phyloP scores from a whole-genome alignment of 192 early-diverging fungal genomes.

The Allomyces arbusculus region DNA sequence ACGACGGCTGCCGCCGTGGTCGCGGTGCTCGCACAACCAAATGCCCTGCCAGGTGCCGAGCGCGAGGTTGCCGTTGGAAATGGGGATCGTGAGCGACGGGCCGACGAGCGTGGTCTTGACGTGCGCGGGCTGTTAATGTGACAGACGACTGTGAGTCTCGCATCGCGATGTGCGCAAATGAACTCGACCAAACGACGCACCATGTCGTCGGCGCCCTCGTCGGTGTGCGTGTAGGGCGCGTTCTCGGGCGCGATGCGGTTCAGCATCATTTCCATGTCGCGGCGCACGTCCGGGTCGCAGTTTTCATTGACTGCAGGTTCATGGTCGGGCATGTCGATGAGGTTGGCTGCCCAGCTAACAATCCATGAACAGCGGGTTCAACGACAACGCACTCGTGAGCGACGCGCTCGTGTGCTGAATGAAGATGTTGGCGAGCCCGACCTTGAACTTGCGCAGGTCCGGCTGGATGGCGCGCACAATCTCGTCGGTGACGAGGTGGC shows the following conservation, averaged over 20 bases:
- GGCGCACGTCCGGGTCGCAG: conserved; percentile 48
- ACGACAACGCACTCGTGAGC: conserved; percentile 16
- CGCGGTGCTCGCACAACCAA: conserved; percentile 54
- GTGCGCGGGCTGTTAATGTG: conserved; percentile 43
- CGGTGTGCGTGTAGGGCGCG: conserved; percentile 55
- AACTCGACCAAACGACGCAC: conserved; percentile 8
- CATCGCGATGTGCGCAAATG: neutral
- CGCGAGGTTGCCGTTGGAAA: conserved; percentile 52
- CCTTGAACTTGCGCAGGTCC: conserved; percentile 39
- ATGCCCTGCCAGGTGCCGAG: conserved; percentile 76
- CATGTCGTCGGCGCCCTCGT: conserved; percentile 80
- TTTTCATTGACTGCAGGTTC: conserved; percentile 51
- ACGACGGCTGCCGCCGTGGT: conserved; percentile 29
- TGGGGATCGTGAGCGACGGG: conserved; percentile 65
- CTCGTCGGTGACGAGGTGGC: conserved; percentile 56
- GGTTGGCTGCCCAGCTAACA: too few relatives aligned
- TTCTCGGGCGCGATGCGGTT: conserved; percentile 65
- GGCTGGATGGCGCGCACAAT: conserved; percentile 30
- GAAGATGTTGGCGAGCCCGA: conserved; percentile 73
- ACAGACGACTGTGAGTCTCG: neutral
- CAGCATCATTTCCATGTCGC: conserved; percentile 70
- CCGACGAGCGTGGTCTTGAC: conserved; percentile 68
- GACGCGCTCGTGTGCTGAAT: conserved; percentile 83
- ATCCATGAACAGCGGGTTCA: too few relatives aligned
- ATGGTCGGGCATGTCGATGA: too few relatives aligned